phyloP scores from a whole-genome alignment of 2,329 filamentous ascomycete species.

The Colletotrichum sansevieriae region DNA sequence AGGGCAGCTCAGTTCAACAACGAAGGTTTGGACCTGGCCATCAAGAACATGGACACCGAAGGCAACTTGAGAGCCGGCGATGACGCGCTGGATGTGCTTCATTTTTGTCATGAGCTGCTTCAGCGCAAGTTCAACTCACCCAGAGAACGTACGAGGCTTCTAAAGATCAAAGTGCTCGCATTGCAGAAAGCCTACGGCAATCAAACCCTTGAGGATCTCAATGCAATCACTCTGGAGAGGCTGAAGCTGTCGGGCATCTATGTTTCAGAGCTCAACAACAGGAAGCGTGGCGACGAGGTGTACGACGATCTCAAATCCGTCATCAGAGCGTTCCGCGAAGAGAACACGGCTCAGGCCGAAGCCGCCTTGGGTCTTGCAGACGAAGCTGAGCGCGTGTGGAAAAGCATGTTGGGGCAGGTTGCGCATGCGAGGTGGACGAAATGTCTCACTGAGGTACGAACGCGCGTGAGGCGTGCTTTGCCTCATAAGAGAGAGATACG shows the following conservation, averaged over 20 bases:
- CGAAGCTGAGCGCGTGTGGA: too few relatives aligned
- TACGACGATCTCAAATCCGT: background rate
- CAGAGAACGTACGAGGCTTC: background rate
- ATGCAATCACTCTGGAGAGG: background rate
- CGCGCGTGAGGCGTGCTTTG: constrained; percentile 1
- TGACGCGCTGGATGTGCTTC: constrained; percentile 5
- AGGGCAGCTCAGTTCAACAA: background rate
- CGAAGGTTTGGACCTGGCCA: constrained; percentile 9
- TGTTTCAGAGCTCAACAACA: background rate
- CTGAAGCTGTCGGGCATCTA: background rate
- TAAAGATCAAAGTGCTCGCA: background rate
- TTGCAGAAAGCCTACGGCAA: background rate
- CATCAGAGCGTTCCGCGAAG: background rate
- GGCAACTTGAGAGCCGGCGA: background rate
- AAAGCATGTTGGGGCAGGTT: too few relatives aligned
- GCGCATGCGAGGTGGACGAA: too few relatives aligned
- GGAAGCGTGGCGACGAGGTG: background rate
- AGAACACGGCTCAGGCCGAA: too few relatives aligned
- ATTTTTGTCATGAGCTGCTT: background rate
- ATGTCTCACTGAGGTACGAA: background rate
- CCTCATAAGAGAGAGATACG: constrained; percentile 4
- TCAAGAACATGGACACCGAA: background rate
- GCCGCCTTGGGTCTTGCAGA: too few relatives aligned
- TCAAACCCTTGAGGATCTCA: background rate
- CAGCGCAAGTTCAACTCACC: background rate